Evolutionary conservation across 805 yeast species (phyloP).

Genomic region (Suhomyces kilbournensis): DNA sequence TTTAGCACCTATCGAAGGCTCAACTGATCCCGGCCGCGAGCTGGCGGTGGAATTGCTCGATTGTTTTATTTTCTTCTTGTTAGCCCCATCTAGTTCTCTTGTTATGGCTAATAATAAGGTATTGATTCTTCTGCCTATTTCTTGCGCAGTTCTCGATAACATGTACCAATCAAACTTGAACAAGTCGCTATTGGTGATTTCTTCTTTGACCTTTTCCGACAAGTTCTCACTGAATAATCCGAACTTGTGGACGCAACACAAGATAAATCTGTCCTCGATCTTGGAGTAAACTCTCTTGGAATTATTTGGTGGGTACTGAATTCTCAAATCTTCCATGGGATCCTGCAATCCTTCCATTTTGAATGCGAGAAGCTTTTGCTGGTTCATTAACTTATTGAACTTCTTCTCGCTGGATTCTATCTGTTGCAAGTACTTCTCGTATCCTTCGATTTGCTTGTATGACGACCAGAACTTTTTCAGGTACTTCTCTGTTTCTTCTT

Average conservation of each 20-base stretch:
- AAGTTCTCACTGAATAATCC: conserved; percentile 62
- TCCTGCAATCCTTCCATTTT: conserved; percentile 54
- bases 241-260: conserved; percentile 58
- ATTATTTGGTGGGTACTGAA: conserved; percentile 80
- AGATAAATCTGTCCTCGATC: conserved; percentile 65
- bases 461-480: conserved; percentile 62
- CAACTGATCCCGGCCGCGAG: conserved; percentile 35
- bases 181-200: conserved; percentile 54
- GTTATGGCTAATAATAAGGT: conserved; percentile 67
- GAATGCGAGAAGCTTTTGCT: conserved; percentile 50
- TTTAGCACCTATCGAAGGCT: conserved; percentile 19
- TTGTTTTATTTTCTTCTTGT: conserved; percentile 38
- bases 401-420: conserved; percentile 75
- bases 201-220: conserved; percentile 63
- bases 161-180: conserved; percentile 76
- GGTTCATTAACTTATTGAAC: conserved; percentile 50
- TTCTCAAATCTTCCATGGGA: conserved; percentile 60
- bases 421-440: conserved; percentile 66
- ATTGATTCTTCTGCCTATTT: conserved; percentile 64
- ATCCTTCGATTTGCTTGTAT: conserved; percentile 60
- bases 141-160: conserved; percentile 67
- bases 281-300: conserved; percentile 71
- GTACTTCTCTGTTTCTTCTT: conserved; percentile 59
- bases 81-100: conserved; percentile 62
- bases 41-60: conserved; percentile 20